Percentiles rank a stretch among this genome's conserved stretches.
Evolutionary conservation across 306 rosid species (phyloP).

Genomic region (Cajanus cajan): DNA sequence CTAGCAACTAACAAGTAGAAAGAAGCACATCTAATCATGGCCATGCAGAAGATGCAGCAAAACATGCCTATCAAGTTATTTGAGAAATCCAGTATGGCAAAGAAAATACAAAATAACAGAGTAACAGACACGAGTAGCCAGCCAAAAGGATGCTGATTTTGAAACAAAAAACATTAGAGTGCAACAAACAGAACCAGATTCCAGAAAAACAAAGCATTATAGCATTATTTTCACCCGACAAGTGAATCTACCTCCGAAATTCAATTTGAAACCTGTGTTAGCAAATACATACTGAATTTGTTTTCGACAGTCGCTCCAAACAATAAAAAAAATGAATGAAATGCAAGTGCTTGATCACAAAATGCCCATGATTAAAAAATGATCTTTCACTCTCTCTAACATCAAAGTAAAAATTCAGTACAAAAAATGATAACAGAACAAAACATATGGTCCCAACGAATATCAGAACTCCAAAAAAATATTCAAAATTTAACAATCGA

Average conservation of each 20-base stretch:
- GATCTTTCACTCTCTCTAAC: neutral
- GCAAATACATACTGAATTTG: neutral
- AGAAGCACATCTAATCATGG: constrained; percentile 2
- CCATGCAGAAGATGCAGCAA: constrained; percentile 1
- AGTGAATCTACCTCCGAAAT: neutral
- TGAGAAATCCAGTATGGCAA: neutral
- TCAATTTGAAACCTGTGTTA: constrained; percentile 7
- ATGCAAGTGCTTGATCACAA: neutral
- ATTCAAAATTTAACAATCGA: neutral
- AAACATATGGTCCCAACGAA: neutral
- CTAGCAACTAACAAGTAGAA: constrained; percentile 59
- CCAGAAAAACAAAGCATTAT: neutral
- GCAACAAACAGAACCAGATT: neutral
- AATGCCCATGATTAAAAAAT: neutral
- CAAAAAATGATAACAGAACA: neutral
- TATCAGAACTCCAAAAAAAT: neutral
- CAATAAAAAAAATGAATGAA: neutral
- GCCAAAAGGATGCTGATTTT: neutral
- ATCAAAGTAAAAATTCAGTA: neutral
- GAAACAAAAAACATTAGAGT: neutral
- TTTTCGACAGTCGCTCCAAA: neutral
- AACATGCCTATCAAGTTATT: neutral
- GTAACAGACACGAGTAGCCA: neutral
- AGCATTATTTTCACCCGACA: neutral
- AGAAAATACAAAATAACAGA: neutral